Evolutionary conservation across 2,329 filamentous ascomycete species (phyloP).

Genomic region (Sclerotinia minor): DNA sequence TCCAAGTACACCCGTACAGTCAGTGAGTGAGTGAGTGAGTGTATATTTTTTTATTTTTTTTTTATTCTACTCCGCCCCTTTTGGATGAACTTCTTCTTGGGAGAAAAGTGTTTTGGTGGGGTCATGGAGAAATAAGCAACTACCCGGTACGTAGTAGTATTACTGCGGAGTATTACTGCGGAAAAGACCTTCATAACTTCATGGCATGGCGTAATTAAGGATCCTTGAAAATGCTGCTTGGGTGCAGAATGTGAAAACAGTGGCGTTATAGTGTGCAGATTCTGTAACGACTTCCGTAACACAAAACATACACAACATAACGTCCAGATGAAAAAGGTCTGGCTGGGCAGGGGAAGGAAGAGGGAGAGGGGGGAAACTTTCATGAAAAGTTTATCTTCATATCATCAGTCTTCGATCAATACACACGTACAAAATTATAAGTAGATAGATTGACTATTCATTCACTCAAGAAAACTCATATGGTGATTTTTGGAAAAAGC

Average conservation of each 20-base stretch:
- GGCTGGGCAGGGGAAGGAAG: background rate
- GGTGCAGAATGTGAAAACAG: background rate
- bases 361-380: no score
- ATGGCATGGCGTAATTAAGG: slow-evolving; percentile 6
- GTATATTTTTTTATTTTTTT: no score
- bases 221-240: background rate
- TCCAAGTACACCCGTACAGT: no score
- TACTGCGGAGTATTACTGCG: no score
- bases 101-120: background rate
- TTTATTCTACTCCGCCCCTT: background rate
- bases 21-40: no score
- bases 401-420: no score
- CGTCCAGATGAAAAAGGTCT: background rate
- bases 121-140: no score
- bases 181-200: background rate
- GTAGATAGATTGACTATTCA: background rate
- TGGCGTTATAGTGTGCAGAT: background rate
- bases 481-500: no score
- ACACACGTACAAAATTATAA: no score
- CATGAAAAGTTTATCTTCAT: background rate
- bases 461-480: no score
- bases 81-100: background rate
- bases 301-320: background rate
- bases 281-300: background rate
- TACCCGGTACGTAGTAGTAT: no score